Evolutionary conservation across 2,329 filamentous ascomycete species (phyloP), one percentile per base, ranked within the genome.

Genomic region (Monosporascus cannonballus): DNA sequence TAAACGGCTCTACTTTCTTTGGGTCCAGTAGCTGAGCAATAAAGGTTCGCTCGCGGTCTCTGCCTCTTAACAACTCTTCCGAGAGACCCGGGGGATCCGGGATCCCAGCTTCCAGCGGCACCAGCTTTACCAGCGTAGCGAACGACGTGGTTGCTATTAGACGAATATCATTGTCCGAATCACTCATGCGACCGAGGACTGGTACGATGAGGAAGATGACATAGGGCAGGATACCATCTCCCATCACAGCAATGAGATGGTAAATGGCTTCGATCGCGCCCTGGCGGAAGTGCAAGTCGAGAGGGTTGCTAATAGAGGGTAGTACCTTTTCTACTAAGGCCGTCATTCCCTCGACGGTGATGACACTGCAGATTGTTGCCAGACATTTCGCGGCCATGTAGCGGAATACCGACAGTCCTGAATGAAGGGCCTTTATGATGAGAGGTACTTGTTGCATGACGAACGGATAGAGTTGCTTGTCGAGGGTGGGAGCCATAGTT

Each of bases 181-280:
- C 94, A 67, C 94, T 97, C 94, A 99, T 99, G 45, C 94, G 86
- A 51, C 94, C 94, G 49, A 99, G 80, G 4, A 99, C 94, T 15
- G 94, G 94, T 14, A 97, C 95, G 54, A 99, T 95, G 59, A 99
- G 83, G 83, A 99, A 99, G 64, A 99, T 96, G 57, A 99, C 94
- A 65, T 99, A 99, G 3, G 95, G 94, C 30, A 99, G 73, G 53
- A 99, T 99, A 38, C 84, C 82, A 67, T 97, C 94, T 56, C 96
- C 94, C 94, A 99, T 99, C 49, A 96, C 92, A 55, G 95, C 90
- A 58, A 99, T 99, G 54, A 99, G 76, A 70, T 99, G 94, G 67
- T 99, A 99, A 54, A 99, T 89, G 61, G 85, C 90, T 71, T 99
- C 94, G 53, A 96, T 94, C 6, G 90, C 91, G 57, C 94, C 94